Percentiles rank a stretch among this genome's conserved stretches.
phyloP scores from a whole-genome alignment of 352 stramenopile species.

The Phytophthora uliginosa region DNA sequence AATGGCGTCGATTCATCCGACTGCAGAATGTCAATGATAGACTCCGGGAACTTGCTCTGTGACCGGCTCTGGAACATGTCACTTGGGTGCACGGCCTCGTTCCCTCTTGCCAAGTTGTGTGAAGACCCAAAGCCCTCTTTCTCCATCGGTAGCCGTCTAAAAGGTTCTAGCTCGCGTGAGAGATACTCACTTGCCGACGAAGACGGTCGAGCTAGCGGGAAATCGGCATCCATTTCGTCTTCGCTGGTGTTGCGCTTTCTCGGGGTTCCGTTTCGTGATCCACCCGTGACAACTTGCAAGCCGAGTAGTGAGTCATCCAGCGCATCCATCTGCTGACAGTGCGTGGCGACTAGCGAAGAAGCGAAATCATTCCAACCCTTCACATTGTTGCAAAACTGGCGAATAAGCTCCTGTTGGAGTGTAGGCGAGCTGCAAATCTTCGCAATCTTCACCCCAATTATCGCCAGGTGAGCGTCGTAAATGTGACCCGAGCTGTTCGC shows the following conservation, averaged over 20 bases:
- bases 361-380: slow-evolving; percentile 74
- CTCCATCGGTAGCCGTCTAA: slow-evolving; percentile 72
- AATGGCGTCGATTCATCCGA: slow-evolving; percentile 69
- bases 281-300: slow-evolving; percentile 30
- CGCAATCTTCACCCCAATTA: slow-evolving; percentile 84
- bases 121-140: slow-evolving; percentile 79
- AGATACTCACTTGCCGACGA: slow-evolving; percentile 80
- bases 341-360: slow-evolving; percentile 71
- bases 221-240: slow-evolving; percentile 61
- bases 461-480: slow-evolving; percentile 79
- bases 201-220: slow-evolving; percentile 58
- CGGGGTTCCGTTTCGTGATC: slow-evolving; percentile 20
- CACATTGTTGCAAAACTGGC: slow-evolving; percentile 75
- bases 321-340: slow-evolving; percentile 85
- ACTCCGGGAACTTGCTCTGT: slow-evolving; percentile 78
- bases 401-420: slow-evolving; percentile 82
- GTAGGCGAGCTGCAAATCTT: slow-evolving; percentile 81
- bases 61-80: slow-evolving; percentile 80
- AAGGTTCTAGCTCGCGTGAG: slow-evolving; percentile 70
- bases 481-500: slow-evolving; percentile 55
- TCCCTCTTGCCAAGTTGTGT: slow-evolving; percentile 65
- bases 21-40: slow-evolving; percentile 78
- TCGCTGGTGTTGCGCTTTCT: slow-evolving; percentile 38
- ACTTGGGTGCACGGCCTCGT: slow-evolving; percentile 67
- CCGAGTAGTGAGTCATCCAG: slow-evolving; percentile 62